A percentile compares a stretch with the other conserved stretches of the same genome.
Conservation (phyloP, 1,284 basidiomycete genomes). For the Cutaneotrichosporon daszewskae region DNA sequence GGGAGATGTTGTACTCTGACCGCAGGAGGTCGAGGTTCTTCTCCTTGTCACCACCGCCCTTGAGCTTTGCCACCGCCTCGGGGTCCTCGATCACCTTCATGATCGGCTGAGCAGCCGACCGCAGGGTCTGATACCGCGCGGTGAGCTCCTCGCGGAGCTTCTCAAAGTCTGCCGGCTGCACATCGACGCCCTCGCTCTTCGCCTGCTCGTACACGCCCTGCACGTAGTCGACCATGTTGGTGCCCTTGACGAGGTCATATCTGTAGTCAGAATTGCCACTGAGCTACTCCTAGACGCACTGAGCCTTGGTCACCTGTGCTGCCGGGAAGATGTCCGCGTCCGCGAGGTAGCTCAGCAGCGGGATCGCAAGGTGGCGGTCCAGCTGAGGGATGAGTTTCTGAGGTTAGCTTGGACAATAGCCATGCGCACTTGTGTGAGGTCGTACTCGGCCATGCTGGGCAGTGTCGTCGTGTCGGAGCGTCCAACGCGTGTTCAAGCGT, state of each 20-base stretch:
- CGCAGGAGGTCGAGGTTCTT: slow-evolving; percentile 92
- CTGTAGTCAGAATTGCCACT: slow-evolving; percentile 19
- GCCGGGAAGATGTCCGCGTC: slow-evolving; percentile 47
- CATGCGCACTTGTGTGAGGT: slow-evolving; percentile 58
- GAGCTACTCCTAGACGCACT: slow-evolving; percentile 33
- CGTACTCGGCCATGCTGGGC: slow-evolving; percentile 68
- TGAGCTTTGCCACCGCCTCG: slow-evolving; percentile 73
- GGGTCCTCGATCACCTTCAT: slow-evolving; percentile 95
- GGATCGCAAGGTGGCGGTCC: slow-evolving; percentile 89
- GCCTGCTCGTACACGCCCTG: slow-evolving; percentile 71
- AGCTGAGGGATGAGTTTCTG: slow-evolving; percentile 88
- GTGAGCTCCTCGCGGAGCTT: slow-evolving; percentile 73
- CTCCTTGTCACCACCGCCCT: slow-evolving; percentile 78
- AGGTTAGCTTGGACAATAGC: slow-evolving; percentile 8
- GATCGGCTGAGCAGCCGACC: slow-evolving; percentile 84
- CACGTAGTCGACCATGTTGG: slow-evolving; percentile 93
- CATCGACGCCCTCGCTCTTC: slow-evolving; percentile 43
- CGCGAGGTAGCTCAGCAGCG: slow-evolving; percentile 79
- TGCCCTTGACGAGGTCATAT: slow-evolving; percentile 94
- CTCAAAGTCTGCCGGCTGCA: slow-evolving; percentile 58
- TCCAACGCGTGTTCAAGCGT: background rate
- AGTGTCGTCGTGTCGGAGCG: slow-evolving; percentile 1
- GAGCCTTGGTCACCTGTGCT: slow-evolving; percentile 42
- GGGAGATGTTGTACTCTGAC: slow-evolving; percentile 83
- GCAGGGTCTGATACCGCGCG: slow-evolving; percentile 72